Evolutionary conservation across 78 protist genomes (phyloP), one percentile per base, ranked within the genome.

Genomic region (Guillardia theta): DNA sequence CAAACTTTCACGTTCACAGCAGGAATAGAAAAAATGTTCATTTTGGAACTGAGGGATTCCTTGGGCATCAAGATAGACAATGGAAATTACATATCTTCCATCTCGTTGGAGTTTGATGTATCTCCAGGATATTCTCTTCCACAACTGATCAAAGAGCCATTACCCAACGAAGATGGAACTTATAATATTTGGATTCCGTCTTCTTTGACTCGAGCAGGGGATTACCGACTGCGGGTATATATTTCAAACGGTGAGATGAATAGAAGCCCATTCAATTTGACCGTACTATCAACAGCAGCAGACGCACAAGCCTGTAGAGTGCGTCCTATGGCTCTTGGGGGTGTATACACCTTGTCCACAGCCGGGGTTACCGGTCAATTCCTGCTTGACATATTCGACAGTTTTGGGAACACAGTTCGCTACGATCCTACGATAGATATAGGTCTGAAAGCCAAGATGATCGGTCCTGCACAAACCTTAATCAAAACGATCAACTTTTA

Each of bases 321-420:
- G 30, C 48, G 45, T 15, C 50, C 90, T 1, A 78, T 78, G 90
- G 5, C 90, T 0, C 24, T 78, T 10, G 90, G 90, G 4, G 90
- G 18, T 6, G 24, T 24, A 10, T 78, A 78, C 90, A 43, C 90
- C 19, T 9, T 8, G 19, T 27, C 18, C 24, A 36, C 39, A 22
- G 90, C 90, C n/a, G 90, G 90, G 10, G 48, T 78, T 4, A n/a
- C 48, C 0, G 90, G 90, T 30, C 90, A 43, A 18, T 78, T 78
- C 44, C 39, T 78, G 53, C 19, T 78, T 3, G 90, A 78, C 21
- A 36, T 78, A 6, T 18, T 45, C 43, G 90, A 78, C 44, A 21
- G 39, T 36, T 78, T 44, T 36, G 10, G 18, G 53, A 78, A 78
- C 48, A 19, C 90, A 0, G 90, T 43, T 36, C 50, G 10, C 90